Evolutionary conservation across 306 rosid species (phyloP), one percentile per base, ranked within the genome.

Genomic region (Prunus fruticosa): DNA sequence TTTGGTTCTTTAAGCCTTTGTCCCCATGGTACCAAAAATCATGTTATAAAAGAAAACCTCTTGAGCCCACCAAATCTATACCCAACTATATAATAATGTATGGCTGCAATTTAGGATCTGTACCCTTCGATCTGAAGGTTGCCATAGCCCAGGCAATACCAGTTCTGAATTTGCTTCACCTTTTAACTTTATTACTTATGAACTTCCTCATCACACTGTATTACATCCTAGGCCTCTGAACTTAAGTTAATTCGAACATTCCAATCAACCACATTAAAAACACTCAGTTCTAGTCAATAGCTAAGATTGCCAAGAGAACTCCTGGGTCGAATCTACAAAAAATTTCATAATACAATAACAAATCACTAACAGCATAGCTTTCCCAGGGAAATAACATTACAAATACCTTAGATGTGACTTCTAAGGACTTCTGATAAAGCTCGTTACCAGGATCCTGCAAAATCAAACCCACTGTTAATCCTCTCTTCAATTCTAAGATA

Each of bases 371-470:
- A 2, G 19, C 16, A 15, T 11, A 25, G 6, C 20, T 5, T 7
- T 15, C 57, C 2, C 9, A 57, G 30, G 32, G 25, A 25, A 58
- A 57, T 10, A 23, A 66, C 16, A 22, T 0, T 27, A 60, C 4
- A 27, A 45, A 13, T 71, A 93, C 97, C 98, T 91, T 86, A 71
- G 78, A 61, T 38, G 89, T 81, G 77, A 89, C 75, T 84, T 89
- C 93, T 85, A 91, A 71, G 25, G 98, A 86, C 87, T 91, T 91
- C 54, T 2, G 79, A 56, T 91, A 93, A 66, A 93, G 92, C 43
- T 87, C 95, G 64, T 88, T 93, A 43, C 75, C 81, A 12, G 98
- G 98, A 43, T 91, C 93, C 98, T 91, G 77, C 78, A 83, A 83
- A 67, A 81, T 70, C 67, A 84, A 70, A 60, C 27, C 72, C 74